Conservation (phyloP, 129 eudicot species). For the Scalesia atractyloides region DNA sequence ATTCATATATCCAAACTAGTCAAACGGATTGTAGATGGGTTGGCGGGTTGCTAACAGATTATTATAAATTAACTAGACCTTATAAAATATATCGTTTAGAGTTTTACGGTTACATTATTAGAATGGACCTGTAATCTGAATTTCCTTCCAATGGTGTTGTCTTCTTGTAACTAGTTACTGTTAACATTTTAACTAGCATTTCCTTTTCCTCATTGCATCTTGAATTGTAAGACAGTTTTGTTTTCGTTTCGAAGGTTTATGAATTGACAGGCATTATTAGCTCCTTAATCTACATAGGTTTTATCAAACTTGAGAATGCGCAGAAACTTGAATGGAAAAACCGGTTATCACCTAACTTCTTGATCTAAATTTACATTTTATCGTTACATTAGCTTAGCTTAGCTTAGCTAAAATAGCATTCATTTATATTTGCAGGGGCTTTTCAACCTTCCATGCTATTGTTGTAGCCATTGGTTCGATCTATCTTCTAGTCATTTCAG, state of each 20-base stretch:
- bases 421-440: conserved; percentile 48
- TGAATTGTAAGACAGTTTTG: conserved; percentile 16
- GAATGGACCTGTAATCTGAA: too few relatives aligned
- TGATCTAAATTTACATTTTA: neutral
- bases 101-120: too few relatives aligned
- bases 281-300: conserved; percentile 50
- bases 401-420: conserved; percentile 2
- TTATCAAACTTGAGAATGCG: conserved; percentile 14
- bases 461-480: conserved; percentile 57
- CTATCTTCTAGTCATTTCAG: conserved; percentile 56
- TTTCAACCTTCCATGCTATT: conserved; percentile 82
- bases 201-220: neutral
- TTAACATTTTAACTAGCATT: too few relatives aligned
- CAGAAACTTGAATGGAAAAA: conserved; percentile 10
- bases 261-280: conserved; percentile 63
- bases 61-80: neutral
- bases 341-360: neutral
- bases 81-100: too few relatives aligned
- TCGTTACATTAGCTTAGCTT: conserved; percentile 8
- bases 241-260: conserved; percentile 66
- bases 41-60: neutral
- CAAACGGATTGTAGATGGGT: neutral
- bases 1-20: neutral
- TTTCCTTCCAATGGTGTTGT: too few relatives aligned
- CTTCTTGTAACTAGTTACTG: too few relatives aligned